Conservation (phyloP, 2,329 filamentous ascomycete genomes). For the Claviceps sp. region DNA sequence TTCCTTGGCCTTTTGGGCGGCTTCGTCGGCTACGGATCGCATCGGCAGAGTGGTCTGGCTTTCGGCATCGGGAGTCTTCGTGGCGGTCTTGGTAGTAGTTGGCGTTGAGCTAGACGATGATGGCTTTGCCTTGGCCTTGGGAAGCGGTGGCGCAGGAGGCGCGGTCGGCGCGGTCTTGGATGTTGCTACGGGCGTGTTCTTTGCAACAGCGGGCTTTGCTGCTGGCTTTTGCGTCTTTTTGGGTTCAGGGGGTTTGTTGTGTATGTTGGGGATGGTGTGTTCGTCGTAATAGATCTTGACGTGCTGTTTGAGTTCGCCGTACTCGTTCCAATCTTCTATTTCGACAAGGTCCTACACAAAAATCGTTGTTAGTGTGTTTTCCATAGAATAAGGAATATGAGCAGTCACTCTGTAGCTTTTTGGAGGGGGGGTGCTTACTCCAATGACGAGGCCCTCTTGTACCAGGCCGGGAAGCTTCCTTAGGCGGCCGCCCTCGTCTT, state of each 20-base stretch:
- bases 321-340: slow-evolving; percentile 98
- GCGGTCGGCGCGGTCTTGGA: slow-evolving; percentile 11
- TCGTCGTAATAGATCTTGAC: slow-evolving; percentile 57
- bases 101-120: slow-evolving; percentile 9
- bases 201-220: slow-evolving; percentile 12
- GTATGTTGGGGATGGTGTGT: slow-evolving; percentile 42
- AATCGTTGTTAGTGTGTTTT: background rate
- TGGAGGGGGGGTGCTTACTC: slow-evolving; percentile 41
- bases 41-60: slow-evolving; percentile 25
- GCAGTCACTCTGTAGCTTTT: background rate
- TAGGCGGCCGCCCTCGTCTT: slow-evolving; percentile 43
- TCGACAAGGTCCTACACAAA: slow-evolving; percentile 67
- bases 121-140: slow-evolving; percentile 10
- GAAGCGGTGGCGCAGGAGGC: slow-evolving; percentile 7
- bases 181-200: slow-evolving; percentile 7
- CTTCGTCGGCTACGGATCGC: slow-evolving; percentile 49
- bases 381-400: background rate
- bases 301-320: slow-evolving; percentile 83
- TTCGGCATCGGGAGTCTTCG: slow-evolving; percentile 12
- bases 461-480: slow-evolving; percentile 82
- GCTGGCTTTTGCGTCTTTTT: slow-evolving; percentile 16
- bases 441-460: slow-evolving; percentile 73
- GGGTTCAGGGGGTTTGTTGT: slow-evolving; percentile 34
- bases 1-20: slow-evolving; percentile 50
- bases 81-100: slow-evolving; percentile 12